Evolutionary conservation across 352 stramenopile genomes (phyloP).

Genomic region (Phytophthora cactorum): DNA sequence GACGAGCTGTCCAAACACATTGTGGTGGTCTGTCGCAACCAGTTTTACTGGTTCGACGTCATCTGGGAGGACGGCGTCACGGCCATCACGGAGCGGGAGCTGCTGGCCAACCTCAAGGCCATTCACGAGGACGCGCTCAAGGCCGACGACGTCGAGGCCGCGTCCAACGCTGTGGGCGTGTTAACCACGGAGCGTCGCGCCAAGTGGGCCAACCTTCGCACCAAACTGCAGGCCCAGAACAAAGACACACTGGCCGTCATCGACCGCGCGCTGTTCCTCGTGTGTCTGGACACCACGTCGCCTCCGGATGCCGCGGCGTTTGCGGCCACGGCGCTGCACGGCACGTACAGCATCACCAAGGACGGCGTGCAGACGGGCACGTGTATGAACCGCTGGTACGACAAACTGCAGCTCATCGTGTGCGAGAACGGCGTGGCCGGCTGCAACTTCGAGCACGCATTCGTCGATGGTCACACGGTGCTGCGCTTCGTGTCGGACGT

Average conservation of each 20-base stretch:
- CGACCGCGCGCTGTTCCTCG: slow-evolving; percentile 94
- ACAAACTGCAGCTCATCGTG: slow-evolving; percentile 97
- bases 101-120: slow-evolving; percentile 91
- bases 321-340: slow-evolving; percentile 90
- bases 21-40: slow-evolving; percentile 92
- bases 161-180: slow-evolving; percentile 84
- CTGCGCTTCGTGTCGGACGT: slow-evolving; percentile 90
- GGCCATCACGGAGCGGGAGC: slow-evolving; percentile 91
- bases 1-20: slow-evolving; percentile 90
- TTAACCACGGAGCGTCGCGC: slow-evolving; percentile 92
- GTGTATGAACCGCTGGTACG: slow-evolving; percentile 98
- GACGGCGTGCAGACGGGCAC: slow-evolving; percentile 85
- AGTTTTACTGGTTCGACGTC: slow-evolving; percentile 97
- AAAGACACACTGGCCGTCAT: slow-evolving; percentile 89
- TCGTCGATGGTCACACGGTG: slow-evolving; percentile 97
- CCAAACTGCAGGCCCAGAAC: slow-evolving; percentile 76
- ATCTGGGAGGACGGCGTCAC: slow-evolving; percentile 87
- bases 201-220: slow-evolving; percentile 90
- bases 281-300: slow-evolving; percentile 94
- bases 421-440: slow-evolving; percentile 94
- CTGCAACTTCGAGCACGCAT: slow-evolving; percentile 98
- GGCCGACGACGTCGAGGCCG: slow-evolving; percentile 57
- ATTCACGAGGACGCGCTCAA: slow-evolving; percentile 89
- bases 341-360: slow-evolving; percentile 89
- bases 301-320: slow-evolving; percentile 81